Percentiles rank a stretch among this genome's conserved stretches.
These are phyloP conservation scores for Pilasporangium apinafurcum DNA, from an alignment of 352 stramenopile genomes.

Conservation along the genomic window DNA sequence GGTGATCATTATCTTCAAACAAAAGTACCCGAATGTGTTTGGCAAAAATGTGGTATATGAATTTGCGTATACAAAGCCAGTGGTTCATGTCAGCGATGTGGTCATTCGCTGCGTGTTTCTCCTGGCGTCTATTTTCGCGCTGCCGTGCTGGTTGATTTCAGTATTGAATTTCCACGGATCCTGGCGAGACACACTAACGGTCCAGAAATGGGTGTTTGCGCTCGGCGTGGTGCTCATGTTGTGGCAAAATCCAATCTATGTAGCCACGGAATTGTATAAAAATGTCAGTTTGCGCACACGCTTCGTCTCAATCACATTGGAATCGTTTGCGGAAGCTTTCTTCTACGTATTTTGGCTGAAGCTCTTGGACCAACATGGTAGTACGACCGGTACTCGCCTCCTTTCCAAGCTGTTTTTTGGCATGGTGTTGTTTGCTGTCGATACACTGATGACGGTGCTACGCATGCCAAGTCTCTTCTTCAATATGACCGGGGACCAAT, in stretches of 20 bases:
- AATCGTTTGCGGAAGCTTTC: constrained; percentile 65
- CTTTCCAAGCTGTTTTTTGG: constrained; percentile 33
- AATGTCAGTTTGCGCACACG: constrained; percentile 48
- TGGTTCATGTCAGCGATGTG: constrained; percentile 63
- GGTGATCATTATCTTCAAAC: constrained; percentile 50
- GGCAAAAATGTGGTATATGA: constrained; percentile 61
- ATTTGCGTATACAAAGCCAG: constrained; percentile 74
- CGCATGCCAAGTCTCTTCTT: constrained; percentile 57
- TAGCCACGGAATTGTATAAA: constrained; percentile 46
- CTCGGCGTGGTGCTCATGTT: constrained; percentile 68
- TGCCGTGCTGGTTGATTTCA: constrained; percentile 70
- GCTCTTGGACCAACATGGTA: constrained; percentile 61
- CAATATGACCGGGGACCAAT: background rate
- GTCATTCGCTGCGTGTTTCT: constrained; percentile 55
- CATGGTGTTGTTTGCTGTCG: constrained; percentile 35
- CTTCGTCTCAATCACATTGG: constrained; percentile 58
- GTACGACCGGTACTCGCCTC: constrained; percentile 3
- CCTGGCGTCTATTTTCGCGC: constrained; percentile 42
- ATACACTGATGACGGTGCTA: constrained; percentile 54
- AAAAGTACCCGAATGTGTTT: constrained; percentile 72
- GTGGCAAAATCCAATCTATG: constrained; percentile 81
- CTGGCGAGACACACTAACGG: constrained; percentile 44
- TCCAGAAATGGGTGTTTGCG: constrained; percentile 70
- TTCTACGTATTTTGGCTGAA: constrained; percentile 84
- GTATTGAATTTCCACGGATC: constrained; percentile 48